Base-by-base conservation (phyloP, 108 stramenopile genomes). In the Conticribra weissflogii region DNA sequence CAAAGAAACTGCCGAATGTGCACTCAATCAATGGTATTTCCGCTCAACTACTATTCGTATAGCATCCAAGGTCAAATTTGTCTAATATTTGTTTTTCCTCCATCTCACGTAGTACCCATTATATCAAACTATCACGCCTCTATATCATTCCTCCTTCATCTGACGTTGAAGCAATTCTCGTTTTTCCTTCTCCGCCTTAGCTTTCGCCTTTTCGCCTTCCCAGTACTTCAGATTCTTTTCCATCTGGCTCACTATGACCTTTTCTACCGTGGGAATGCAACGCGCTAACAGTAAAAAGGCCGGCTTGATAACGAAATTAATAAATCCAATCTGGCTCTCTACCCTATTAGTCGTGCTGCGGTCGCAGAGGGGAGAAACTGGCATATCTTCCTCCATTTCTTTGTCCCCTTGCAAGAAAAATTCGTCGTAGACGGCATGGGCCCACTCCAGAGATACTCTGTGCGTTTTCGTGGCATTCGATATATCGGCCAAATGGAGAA, bases 381-480 rank as follows among this genome's bases (percentile, higher is more conserved):
- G 79, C 54, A 86, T 47, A n/a, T 60, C 72, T 24, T 33, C 45
- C 9, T 0, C 32, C 64, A 70, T 59, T 72, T 91, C 90, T 54
- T 60, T 55, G 76, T 89, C 88, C 19, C 89, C 92, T 53, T 94
- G 89, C 2, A 36, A 48, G 61, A 81, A 89, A 51, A 94, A 90
- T 71, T 94, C 93, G 30, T 88, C 84, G 54, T 71, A 63, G 3
- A 32, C 47, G 27, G 82, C 71, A 33, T 83, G 56, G 4, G 85
- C 63, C 92, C 92, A 93, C 56, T 72, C 58, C 18, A 68, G 22
- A 49, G 85, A 83, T 25, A 85, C 23, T 18, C 56, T 44, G 19
- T 63, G 81, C 22, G 72, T 68, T 63, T 87, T 85, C 44, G 81
- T 66, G 9, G 85, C 84, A 44, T 88, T 90, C 34, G 76, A 79